Conservation (phyloP, 164 flowering plant genomes). For the Euptelea pleiosperma region DNA sequence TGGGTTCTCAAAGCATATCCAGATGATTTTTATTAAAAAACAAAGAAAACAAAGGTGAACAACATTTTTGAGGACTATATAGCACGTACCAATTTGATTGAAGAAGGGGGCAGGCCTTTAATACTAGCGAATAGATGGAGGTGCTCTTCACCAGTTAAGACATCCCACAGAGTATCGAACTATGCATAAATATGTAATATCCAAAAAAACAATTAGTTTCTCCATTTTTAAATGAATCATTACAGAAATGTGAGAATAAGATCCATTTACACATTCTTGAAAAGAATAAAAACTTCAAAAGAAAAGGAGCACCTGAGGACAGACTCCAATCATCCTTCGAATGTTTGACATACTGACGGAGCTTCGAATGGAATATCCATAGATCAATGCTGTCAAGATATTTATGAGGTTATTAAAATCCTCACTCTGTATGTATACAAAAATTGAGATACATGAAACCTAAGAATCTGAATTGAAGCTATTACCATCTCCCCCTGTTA, state of each 20-base stretch:
- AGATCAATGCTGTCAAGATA: conserved; percentile 63
- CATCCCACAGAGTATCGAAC: conserved; percentile 97
- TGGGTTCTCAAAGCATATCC: not conserved
- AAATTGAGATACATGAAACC: not conserved
- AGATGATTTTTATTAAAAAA: too few relatives aligned
- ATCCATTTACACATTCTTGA: conserved; percentile 1
- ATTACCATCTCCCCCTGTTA: conserved; percentile 95
- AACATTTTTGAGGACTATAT: not conserved
- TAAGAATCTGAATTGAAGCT: conserved; percentile 5
- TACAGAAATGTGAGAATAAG: not conserved
- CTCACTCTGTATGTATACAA: not conserved
- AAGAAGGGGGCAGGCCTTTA: conserved; percentile 78
- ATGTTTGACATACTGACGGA: conserved; percentile 85
- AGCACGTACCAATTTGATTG: conserved; percentile 54
- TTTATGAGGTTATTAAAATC: not conserved
- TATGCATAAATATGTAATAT: conserved; percentile 17
- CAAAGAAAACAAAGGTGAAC: not conserved
- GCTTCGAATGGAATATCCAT: conserved; percentile 81
- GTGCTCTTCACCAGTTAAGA: conserved; percentile 82
- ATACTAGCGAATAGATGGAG: conserved; percentile 84
- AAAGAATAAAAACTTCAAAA: not conserved
- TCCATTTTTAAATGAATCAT: not conserved
- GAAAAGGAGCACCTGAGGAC: conserved; percentile 79
- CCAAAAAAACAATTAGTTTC: conserved; percentile 10
- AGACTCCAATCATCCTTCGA: conserved; percentile 80